A percentile compares a stretch with the other conserved stretches of the same genome.
Conservation (phyloP, 2,329 filamentous ascomycete species). For the Sporothrix variecibatus region DNA sequence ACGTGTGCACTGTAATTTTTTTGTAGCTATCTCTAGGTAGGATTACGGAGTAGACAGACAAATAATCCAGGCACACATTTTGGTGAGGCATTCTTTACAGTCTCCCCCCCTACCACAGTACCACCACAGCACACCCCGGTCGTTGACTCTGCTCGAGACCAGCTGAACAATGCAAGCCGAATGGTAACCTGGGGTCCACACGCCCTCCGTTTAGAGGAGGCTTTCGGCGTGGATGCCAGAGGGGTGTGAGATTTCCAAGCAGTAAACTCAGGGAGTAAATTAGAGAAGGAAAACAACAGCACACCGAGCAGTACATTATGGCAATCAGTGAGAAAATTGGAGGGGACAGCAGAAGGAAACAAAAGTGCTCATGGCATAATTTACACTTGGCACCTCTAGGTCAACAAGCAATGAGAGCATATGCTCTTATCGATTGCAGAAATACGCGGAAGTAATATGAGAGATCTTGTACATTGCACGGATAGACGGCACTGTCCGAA, state of each 20-base stretch:
- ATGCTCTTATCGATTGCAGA: not conserved
- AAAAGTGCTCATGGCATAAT: not conserved
- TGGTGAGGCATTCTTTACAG: not conserved
- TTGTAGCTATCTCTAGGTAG: no score
- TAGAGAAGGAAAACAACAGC: not conserved
- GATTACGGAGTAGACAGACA: not conserved
- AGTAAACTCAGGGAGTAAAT: not conserved
- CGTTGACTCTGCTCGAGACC: not conserved
- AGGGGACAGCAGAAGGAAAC: not conserved
- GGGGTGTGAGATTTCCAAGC: not conserved
- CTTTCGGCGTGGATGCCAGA: not conserved
- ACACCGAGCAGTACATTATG: not conserved
- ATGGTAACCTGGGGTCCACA: conserved; percentile 5
- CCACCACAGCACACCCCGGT: not conserved
- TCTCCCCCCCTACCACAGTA: not conserved
- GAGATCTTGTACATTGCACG: not conserved
- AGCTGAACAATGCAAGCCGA: not conserved
- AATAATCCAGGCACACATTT: not conserved
- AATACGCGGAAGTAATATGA: not conserved
- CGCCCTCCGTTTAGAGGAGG: not conserved
- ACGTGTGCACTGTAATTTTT: no score
- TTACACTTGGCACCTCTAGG: not conserved
- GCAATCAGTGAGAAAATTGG: not conserved
- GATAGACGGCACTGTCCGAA: not conserved
- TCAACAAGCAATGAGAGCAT: not conserved